Evolutionary conservation across 148 eudicot genomes (phyloP), one percentile per base, ranked within the genome.

Genomic region (Camellia japonica): DNA sequence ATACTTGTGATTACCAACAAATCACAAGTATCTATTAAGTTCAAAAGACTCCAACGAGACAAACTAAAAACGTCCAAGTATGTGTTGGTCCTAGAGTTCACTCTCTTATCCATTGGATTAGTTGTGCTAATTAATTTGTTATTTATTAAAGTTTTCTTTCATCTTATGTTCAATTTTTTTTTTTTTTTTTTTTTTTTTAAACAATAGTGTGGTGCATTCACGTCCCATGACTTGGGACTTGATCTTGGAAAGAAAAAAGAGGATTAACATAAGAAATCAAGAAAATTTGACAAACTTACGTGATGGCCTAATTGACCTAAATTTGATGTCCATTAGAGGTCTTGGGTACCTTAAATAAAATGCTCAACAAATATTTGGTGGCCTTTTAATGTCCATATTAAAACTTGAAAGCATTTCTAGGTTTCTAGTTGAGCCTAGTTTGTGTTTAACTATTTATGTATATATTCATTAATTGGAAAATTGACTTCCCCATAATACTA

Each of bases 361-460:
- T 23, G 44, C 23, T 23, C 55, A 49, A 67, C 64, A 52, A 67
- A 42, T 43, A 54, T 41, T 3, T 41, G 74, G 19, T 68, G 65
- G 55, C 49, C 15, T 55, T 68, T 78, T 47, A 78, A 68, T 54
- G 41, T 55, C 63, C 46, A 52, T 65, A 68, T 54, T 78, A 67
- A 77, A 51, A 23, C 66, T 20, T 66, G 80, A 77, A 23, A 49
- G 30, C 46, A 13, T 63, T 63, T 77, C 8, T 63, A 51, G 79
- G 68, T 64, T 23, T 23, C 30, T 23, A 23, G 30, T 23, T 23
- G 60, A 51, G 71, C 38, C 71, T 64, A 46, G 65, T 16, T 13
- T 23, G 30, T 23, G 30, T 23, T 23, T 64, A 5, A 18, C 30
- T 23, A 54, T 61, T 14, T 60, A 18, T 60, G 68, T 59, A 42